Conservation (phyloP, 2,329 filamentous ascomycete species). For the Talaromyces sp. region DNA sequence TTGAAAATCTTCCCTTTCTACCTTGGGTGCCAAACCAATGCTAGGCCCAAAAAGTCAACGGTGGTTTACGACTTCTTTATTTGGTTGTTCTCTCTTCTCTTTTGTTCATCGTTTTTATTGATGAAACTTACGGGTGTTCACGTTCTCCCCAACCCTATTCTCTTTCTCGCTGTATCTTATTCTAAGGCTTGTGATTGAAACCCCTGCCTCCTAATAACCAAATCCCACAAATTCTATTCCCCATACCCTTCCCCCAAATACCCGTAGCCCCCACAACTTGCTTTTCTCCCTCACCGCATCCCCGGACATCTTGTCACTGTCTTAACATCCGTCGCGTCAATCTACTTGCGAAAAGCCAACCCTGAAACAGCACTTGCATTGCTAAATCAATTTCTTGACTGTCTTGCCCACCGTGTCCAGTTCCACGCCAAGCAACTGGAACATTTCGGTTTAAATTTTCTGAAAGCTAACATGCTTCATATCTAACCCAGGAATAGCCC, state of each 20-base stretch:
- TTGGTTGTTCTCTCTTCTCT: constrained; percentile 5
- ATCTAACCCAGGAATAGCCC: constrained; percentile 43
- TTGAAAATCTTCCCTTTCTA: constrained; percentile 5
- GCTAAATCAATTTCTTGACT: background rate
- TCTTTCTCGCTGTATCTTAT: constrained; percentile 39
- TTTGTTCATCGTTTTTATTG: background rate
- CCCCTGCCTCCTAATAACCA: constrained; percentile 26
- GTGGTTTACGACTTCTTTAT: constrained; percentile 27
- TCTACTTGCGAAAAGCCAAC: background rate
- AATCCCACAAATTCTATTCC: constrained; percentile 18
- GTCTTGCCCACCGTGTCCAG: background rate
- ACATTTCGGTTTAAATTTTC: constrained; percentile 23
- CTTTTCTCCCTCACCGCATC: background rate
- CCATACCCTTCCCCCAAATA: constrained; percentile 8
- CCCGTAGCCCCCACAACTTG: constrained; percentile 19
- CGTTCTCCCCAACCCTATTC: constrained; percentile 8
- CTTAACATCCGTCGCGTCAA: background rate
- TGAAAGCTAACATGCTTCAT: constrained; percentile 51
- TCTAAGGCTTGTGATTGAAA: constrained; percentile 29
- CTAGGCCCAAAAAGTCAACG: constrained; percentile 28
- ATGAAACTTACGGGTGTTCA: constrained; percentile 16
- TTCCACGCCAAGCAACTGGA: background rate
- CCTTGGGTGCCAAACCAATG: constrained; percentile 8
- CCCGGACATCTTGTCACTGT: background rate
- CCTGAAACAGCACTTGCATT: background rate